Percentiles rank a stretch among this genome's conserved stretches.
Conservation (phyloP, 2,329 filamentous ascomycete species). For the Aspergillus aculeatinus region DNA sequence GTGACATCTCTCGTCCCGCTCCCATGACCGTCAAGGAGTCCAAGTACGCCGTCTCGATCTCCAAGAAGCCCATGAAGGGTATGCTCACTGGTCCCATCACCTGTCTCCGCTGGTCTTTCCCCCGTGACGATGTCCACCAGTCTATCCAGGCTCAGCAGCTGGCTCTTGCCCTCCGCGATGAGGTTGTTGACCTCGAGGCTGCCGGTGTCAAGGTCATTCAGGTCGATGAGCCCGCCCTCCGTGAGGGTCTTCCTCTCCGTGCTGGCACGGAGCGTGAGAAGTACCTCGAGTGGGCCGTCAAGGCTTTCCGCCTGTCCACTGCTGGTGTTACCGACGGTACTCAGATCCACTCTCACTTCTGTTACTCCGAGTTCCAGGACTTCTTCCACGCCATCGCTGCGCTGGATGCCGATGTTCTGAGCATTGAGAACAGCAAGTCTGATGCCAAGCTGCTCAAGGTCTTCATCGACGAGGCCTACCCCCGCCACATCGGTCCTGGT, state of each 20-base stretch:
- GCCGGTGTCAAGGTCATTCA: conserved; percentile 98
- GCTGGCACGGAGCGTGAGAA: conserved; percentile 90
- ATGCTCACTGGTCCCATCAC: conserved; percentile 99
- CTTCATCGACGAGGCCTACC: conserved; percentile 96
- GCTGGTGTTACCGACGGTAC: conserved; percentile 91
- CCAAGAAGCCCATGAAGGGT: conserved; percentile 99
- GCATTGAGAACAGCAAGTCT: conserved; percentile 99
- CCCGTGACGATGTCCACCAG: conserved; percentile 98
- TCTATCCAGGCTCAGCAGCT: conserved; percentile 98
- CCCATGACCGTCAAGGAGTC: conserved; percentile 99
- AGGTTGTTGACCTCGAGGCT: conserved; percentile 96
- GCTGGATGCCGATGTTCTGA: conserved; percentile 95
- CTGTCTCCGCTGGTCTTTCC: conserved; percentile 99
- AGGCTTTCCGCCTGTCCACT: conserved; percentile 95
- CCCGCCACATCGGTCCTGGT: conserved; percentile 96
- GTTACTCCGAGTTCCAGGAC: conserved; percentile 99
- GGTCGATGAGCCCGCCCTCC: conserved; percentile 97
- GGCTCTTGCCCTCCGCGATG: conserved; percentile 94
- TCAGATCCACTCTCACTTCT: conserved; percentile 99
- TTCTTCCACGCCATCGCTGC: conserved; percentile 99
- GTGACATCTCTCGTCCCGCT: conserved; percentile 93
- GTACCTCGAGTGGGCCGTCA: conserved; percentile 96
- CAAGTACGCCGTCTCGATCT: conserved; percentile 94
- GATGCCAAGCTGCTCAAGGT: conserved; percentile 99
- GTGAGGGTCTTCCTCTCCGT: conserved; percentile 98